Evolutionary conservation across 768 basidiomycete species (phyloP).

Genomic region (Psilocybe sp.): DNA sequence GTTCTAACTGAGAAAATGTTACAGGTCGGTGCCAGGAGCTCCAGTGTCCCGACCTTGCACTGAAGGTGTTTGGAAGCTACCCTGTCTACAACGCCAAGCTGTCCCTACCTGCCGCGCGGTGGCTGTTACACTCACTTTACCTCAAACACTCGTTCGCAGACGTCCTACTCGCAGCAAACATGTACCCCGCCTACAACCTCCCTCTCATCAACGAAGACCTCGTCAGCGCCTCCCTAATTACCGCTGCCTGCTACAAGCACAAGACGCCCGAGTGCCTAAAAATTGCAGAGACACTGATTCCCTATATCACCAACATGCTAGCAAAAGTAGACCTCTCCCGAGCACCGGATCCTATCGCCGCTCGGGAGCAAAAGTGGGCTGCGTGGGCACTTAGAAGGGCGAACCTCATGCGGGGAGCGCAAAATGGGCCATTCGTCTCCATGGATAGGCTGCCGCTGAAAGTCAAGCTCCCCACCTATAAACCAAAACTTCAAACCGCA

Average conservation of each 20-base stretch:
- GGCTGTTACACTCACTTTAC: slow-evolving; percentile 57
- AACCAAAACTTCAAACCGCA: no score
- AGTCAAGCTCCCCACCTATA: no score
- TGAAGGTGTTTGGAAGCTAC: slow-evolving; percentile 60
- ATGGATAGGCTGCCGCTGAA: no score
- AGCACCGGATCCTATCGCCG: slow-evolving; percentile 4
- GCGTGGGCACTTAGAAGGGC: slow-evolving; percentile 10
- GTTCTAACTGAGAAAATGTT: neutral
- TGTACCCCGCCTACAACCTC: slow-evolving; percentile 54
- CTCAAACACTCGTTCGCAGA: slow-evolving; percentile 42
- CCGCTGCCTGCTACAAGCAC: slow-evolving; percentile 52
- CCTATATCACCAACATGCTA: slow-evolving; percentile 10
- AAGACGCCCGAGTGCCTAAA: slow-evolving; percentile 31
- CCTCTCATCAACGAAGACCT: slow-evolving; percentile 54
- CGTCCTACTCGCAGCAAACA: slow-evolving; percentile 46
- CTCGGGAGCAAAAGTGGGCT: slow-evolving; percentile 17
- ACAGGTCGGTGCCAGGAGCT: slow-evolving; percentile 65
- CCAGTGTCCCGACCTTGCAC: slow-evolving; percentile 49
- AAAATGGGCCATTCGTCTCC: no score
- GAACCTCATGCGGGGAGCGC: slow-evolving; percentile 2
- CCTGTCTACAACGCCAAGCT: slow-evolving; percentile 58
- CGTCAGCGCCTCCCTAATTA: slow-evolving; percentile 53
- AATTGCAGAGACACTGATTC: slow-evolving; percentile 12
- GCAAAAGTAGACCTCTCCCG: neutral
- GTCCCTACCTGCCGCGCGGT: slow-evolving; percentile 48